These are phyloP conservation scores for Scedosporium apiospermum DNA, from an alignment of 2,329 filamentous ascomycete genomes.

Conservation along the genomic window DNA sequence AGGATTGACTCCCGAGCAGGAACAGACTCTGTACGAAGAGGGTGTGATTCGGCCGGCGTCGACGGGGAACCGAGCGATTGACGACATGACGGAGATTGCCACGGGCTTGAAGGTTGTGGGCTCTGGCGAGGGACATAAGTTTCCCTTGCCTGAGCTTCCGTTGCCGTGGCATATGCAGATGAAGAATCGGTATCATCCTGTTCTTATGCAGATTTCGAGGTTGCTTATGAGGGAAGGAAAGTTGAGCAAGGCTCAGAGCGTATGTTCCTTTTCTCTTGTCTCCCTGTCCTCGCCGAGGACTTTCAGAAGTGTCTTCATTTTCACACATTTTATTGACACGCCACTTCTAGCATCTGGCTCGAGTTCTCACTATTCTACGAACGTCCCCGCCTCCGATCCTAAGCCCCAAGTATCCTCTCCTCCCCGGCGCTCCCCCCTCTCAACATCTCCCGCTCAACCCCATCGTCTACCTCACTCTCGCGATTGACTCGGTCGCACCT, in stretches of 20 bases:
- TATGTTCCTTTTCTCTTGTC: constrained; percentile 30
- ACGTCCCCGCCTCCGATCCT: constrained; percentile 71
- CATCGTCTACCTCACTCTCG: constrained; percentile 77
- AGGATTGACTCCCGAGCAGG: constrained; percentile 31
- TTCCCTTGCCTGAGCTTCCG: constrained; percentile 59
- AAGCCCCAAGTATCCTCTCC: constrained; percentile 59
- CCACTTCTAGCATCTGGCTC: constrained; percentile 62
- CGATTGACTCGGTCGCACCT: constrained; percentile 87
- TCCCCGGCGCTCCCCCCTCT: constrained; percentile 68
- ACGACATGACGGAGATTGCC: constrained; percentile 9
- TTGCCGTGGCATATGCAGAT: constrained; percentile 54
- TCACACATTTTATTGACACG: constrained; percentile 5
- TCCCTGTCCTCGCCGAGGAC: background rate
- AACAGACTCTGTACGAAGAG: constrained; percentile 31
- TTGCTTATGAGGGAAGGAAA: constrained; percentile 89
- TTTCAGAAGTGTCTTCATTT: background rate
- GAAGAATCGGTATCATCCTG: constrained; percentile 75
- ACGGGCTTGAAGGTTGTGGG: constrained; percentile 11
- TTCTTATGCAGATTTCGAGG: constrained; percentile 80
- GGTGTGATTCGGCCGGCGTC: constrained; percentile 27
- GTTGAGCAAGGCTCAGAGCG: constrained; percentile 79
- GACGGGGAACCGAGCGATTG: constrained; percentile 8
- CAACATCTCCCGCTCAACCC: constrained; percentile 81
- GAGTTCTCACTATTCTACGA: constrained; percentile 75
- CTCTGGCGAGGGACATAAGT: constrained; percentile 55